Base-by-base conservation (phyloP, 2,329 filamentous ascomycete genomes). In the Fusarium mangiferae region DNA sequence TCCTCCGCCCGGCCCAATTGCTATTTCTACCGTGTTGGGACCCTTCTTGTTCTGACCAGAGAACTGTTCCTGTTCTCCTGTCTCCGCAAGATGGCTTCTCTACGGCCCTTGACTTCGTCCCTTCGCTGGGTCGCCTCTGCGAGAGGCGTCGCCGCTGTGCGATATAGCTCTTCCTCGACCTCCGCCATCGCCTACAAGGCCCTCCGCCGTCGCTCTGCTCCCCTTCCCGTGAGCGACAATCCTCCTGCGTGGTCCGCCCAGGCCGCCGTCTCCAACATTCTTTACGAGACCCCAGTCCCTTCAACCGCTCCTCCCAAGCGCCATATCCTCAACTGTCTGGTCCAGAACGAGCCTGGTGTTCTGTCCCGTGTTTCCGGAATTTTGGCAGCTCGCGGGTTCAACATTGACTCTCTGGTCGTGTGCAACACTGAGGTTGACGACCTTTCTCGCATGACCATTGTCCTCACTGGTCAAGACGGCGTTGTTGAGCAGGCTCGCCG, bases 261-360 rank as follows among this genome's bases (percentile, higher is more conserved):
- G 78, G 94, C 96, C 24, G 96, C 96, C 76, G 96, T 99, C 75
- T 97, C 94, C 81, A 98, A 96, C 83, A 99, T 99, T 81, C 93
- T 99, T 83, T 99, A 99, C 88, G 96, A 99, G 88, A 98, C 95
- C 7, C 96, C 96, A 11, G 88, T 93, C 24, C 94, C 95, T 13
- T 95, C 94, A 20, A 88, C 88, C 78, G 91, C 91, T 30, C 96
- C 96, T 14, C 93, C 94, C 49, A 98, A 98, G 87, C 92, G 95
- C 62, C 96, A 99, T 85, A 90, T 99, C 81, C 92, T 99, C 84
- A 99, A 99, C 86, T 99, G 96, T 83, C 90, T 99, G 71, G 96
- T 99, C 70, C 96, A 99, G 85, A 99, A 99, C 86, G 96, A 99
- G 87, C 96, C 96, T 18, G 96, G 96, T 86, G 96, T 99, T 65